phyloP scores from a whole-genome alignment of 2,329 filamentous ascomycete species.

The Macrophomina phaseolina region DNA sequence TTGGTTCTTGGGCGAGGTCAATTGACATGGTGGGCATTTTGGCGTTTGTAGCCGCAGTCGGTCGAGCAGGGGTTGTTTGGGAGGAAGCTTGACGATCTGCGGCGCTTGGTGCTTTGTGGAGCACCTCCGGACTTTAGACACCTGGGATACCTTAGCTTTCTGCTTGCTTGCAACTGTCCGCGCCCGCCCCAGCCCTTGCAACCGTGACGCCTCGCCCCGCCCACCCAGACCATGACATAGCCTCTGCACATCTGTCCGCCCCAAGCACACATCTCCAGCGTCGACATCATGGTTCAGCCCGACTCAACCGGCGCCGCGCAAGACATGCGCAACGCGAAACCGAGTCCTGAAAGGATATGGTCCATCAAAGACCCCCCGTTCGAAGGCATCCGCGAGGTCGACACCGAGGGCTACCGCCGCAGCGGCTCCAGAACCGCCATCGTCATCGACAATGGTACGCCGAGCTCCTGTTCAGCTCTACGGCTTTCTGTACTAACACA shows the following conservation, averaged over 20 bases:
- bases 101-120: slow-evolving; percentile 25
- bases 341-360: slow-evolving; percentile 59
- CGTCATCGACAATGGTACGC: slow-evolving; percentile 95
- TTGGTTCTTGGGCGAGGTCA: not conserved
- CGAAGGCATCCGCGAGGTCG: slow-evolving; percentile 62
- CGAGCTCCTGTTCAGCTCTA: slow-evolving; percentile 1
- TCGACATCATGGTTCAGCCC: slow-evolving; percentile 43
- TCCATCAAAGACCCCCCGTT: slow-evolving; percentile 65
- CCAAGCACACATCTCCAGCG: slow-evolving; percentile 6
- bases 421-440: slow-evolving; percentile 74
- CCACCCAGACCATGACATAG: slow-evolving; percentile 12
- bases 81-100: slow-evolving; percentile 18
- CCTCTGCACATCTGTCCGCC: not conserved
- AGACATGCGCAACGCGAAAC: slow-evolving; percentile 58
- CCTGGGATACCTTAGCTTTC: slow-evolving; percentile 24
- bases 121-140: slow-evolving; percentile 27
- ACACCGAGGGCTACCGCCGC: slow-evolving; percentile 72
- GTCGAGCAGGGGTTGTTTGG: not conserved
- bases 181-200: not conserved
- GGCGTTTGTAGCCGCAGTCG: slow-evolving; percentile 1
- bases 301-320: slow-evolving; percentile 47
- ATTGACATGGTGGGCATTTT: not conserved
- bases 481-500: not conserved
- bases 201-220: slow-evolving; percentile 3
- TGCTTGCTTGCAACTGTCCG: slow-evolving; percentile 8